Base-by-base conservation (phyloP, 768 basidiomycete species). In the Fomitopsis serialis region DNA sequence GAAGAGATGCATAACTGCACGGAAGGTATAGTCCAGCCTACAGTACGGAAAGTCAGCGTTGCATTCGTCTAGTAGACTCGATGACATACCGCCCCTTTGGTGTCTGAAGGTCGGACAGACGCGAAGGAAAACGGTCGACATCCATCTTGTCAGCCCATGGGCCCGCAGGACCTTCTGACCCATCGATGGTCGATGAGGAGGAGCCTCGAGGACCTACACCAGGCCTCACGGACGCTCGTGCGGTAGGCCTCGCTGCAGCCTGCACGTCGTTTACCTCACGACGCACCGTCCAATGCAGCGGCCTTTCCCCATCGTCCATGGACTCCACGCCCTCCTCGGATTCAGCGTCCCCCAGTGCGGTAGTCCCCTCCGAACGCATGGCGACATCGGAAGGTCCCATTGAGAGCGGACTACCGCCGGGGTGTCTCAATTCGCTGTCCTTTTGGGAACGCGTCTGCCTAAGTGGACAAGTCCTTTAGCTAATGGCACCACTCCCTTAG, bases 1-100 rank as follows among this genome's bases (percentile, higher is more conserved):
- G 72, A 85, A 87, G 45, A 90, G 77, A 62, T 87, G 78, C 2
- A 73, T 68, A 47, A 89, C 75, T 25, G 86, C 84, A 23, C 75
- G 67, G 61, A 72, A 74, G 55, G 87, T 74, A 68, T 89, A 89
- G 47, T 74, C 70, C 61, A 78, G 73, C 58, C 84, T 86, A 37
- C 23, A 35, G 37, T 40, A 17, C 13, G 15, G 5, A 49, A 45
- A 21, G 29, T 42, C 54, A 23, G 45, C 34, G 60, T 60, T 45
- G 51, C 40, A 44, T 55, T 42, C 37, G 32, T 35, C 43, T 22
- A 36, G 27, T 8, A 45, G 15, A 43, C 54, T 29, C 53, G 54
- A 43, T 52, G 32, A 72, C 81, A 57, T 70, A 87, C 85, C 87
- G 75, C 46, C 84, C 86, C 47, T 66, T 57, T n/a, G 75, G 68